A percentile compares a stretch with the other conserved stretches of the same genome.
Conservation (phyloP, 1,139 yeast species). For the Yamadazyma blattariae region DNA sequence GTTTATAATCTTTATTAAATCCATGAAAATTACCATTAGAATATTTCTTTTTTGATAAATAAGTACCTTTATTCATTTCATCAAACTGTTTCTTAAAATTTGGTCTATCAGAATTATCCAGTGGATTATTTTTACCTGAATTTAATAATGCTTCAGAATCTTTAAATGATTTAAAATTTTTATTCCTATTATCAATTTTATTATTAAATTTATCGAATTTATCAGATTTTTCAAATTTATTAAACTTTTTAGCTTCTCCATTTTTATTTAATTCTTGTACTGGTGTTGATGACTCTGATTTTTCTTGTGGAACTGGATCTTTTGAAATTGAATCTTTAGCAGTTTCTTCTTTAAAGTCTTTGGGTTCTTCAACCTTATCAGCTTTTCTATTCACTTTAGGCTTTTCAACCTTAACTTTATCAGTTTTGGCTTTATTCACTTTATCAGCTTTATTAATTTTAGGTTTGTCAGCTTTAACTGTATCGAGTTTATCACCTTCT, state of each 20-base stretch:
- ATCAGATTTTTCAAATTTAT: slow-evolving; percentile 1
- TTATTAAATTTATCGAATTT: neutral
- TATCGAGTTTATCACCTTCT: neutral
- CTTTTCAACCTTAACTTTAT: neutral
- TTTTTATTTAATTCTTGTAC: neutral
- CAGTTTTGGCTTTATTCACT: neutral
- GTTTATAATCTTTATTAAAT: neutral
- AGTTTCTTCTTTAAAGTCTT: no score
- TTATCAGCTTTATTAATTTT: neutral
- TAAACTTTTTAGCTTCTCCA: neutral
- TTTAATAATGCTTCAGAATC: slow-evolving; percentile 3
- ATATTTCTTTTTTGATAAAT: slow-evolving; percentile 8
- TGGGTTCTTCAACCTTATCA: neutral
- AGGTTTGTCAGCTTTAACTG: neutral
- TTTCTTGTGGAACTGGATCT: neutral
- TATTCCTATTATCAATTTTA: neutral
- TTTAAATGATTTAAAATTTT: slow-evolving; percentile 1
- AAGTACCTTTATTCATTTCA: slow-evolving; percentile 23
- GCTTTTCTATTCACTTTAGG: neutral
- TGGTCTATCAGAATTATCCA: slow-evolving; percentile 19
- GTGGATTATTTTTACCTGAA: slow-evolving; percentile 3
- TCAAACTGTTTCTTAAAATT: slow-evolving; percentile 32
- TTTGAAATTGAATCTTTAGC: neutral
- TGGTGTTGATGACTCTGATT: neutral
- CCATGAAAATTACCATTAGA: neutral